Percentiles rank a stretch among this genome's conserved stretches.
phyloP scores from a whole-genome alignment of 371 early-diverging fungal genomes.

The Mucor indicus region DNA sequence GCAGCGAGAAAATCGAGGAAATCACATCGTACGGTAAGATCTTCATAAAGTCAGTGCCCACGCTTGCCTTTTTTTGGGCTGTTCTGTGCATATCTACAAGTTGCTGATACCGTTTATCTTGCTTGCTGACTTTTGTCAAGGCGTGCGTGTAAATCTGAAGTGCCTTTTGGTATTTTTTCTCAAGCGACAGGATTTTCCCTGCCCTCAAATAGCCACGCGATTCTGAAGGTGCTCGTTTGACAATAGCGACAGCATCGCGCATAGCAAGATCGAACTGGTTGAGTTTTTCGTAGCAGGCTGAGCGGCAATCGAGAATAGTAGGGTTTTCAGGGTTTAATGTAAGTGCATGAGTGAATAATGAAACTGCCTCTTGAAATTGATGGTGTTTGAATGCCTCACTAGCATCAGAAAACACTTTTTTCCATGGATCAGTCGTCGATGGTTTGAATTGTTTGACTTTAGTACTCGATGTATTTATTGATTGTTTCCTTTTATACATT shows the following conservation, averaged over 20 bases:
- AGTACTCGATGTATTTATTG: no score
- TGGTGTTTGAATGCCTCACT: slow-evolving; percentile 22
- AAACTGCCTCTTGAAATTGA: slow-evolving; percentile 22
- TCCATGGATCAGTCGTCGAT: slow-evolving; percentile 16
- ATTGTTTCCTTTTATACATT: no score
- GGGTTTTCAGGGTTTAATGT: slow-evolving; percentile 13
- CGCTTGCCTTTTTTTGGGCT: slow-evolving; percentile 2
- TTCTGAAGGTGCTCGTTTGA: slow-evolving; percentile 20
- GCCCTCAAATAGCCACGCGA: slow-evolving; percentile 40
- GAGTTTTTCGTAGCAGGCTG: slow-evolving; percentile 30
- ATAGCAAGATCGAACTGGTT: slow-evolving; percentile 18
- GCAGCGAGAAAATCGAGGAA: slow-evolving; percentile 22
- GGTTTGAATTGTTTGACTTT: no score
- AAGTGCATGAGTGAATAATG: slow-evolving; percentile 25
- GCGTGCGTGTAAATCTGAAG: slow-evolving; percentile 21
- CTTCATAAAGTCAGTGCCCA: slow-evolving; percentile 18
- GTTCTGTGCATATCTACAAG: slow-evolving; percentile 2
- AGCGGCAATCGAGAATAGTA: slow-evolving; percentile 34
- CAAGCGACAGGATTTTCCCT: slow-evolving; percentile 24
- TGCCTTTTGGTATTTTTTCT: slow-evolving; percentile 17
- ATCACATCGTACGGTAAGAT: slow-evolving; percentile 35
- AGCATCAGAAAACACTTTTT: slow-evolving; percentile 22
- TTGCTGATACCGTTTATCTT: slow-evolving; percentile 19
- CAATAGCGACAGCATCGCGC: slow-evolving; percentile 24
- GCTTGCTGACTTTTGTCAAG: slow-evolving; percentile 7